Percentiles rank a stretch among this genome's conserved stretches.
Evolutionary conservation across 352 stramenopile genomes (phyloP).

Genomic region (Phytophthora ohioensis): DNA sequence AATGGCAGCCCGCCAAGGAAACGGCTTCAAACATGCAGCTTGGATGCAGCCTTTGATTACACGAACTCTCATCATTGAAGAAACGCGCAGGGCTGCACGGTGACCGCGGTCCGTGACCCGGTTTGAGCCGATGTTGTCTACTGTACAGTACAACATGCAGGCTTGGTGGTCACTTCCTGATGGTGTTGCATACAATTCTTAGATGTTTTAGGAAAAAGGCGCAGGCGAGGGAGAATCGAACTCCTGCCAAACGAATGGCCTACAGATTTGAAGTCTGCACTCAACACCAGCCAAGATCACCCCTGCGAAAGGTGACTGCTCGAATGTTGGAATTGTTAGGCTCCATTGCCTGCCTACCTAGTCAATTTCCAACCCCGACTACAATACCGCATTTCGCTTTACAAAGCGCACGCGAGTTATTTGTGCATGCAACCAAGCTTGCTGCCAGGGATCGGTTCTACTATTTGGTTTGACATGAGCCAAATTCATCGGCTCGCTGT

Average conservation of each 20-base stretch:
- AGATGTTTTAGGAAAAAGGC: conserved; percentile 55
- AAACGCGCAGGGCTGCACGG: conserved; percentile 15
- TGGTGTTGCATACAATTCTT: conserved; percentile 10
- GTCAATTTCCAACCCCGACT: too few relatives aligned
- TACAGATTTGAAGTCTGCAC: conserved; percentile 95
- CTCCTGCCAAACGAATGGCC: conserved; percentile 90
- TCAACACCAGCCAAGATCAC: conserved; percentile 92
- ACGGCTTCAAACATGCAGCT: conserved; percentile 17
- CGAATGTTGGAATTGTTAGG: neutral
- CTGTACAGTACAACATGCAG: too few relatives aligned
- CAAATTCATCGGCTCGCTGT: too few relatives aligned
- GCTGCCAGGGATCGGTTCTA: too few relatives aligned
- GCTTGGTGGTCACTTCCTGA: neutral
- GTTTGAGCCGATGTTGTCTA: too few relatives aligned
- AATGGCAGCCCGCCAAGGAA: conserved; percentile 35
- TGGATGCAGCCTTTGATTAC: conserved; percentile 37
- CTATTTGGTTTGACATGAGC: too few relatives aligned
- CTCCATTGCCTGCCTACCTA: too few relatives aligned
- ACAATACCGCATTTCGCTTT: too few relatives aligned
- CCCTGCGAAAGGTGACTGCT: conserved; percentile 44
- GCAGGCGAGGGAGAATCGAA: conserved; percentile 93
- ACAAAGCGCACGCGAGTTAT: too few relatives aligned
- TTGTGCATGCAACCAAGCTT: too few relatives aligned
- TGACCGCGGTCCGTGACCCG: too few relatives aligned
- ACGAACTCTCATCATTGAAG: conserved; percentile 33